A percentile compares a stretch with the other conserved stretches of the same genome.
phyloP scores from a whole-genome alignment of 192 early-diverging fungal genomes.

The Kappamyces sp. region DNA sequence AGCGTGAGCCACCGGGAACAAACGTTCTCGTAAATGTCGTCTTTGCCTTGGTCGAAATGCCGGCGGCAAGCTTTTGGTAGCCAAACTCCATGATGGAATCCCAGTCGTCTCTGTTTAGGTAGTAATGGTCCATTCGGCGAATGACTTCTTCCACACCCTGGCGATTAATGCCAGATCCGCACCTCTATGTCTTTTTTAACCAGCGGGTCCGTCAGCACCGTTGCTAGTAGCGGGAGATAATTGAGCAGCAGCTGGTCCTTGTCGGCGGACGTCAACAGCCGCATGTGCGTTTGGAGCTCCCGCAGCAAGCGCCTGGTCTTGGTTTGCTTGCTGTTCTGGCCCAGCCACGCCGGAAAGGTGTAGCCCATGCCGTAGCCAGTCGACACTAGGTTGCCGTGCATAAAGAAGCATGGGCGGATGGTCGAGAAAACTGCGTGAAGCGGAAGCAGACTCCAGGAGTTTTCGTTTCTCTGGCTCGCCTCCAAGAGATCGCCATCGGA shows the following conservation, averaged over 20 bases:
- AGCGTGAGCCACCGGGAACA: constrained; percentile 8
- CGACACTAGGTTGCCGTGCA: constrained; percentile 51
- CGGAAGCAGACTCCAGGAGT: constrained; percentile 84
- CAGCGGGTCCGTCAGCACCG: constrained; percentile 49
- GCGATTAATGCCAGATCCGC: constrained; percentile 14
- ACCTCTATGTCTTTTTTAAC: constrained; percentile 23
- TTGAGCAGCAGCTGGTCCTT: constrained; percentile 79
- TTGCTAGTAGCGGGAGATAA: constrained; percentile 73
- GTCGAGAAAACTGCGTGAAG: constrained; percentile 79
- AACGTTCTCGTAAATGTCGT: constrained; percentile 64
- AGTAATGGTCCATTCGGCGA: constrained; percentile 86
- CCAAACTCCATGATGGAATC: constrained; percentile 82
- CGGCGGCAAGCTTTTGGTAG: constrained; percentile 44
- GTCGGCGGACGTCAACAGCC: constrained; percentile 72
- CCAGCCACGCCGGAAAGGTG: constrained; percentile 60
- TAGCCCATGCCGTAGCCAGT: constrained; percentile 11
- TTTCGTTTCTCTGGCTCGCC: constrained; percentile 41
- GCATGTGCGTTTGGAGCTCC: constrained; percentile 86
- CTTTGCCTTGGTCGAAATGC: constrained; percentile 63
- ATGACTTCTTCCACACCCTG: constrained; percentile 68
- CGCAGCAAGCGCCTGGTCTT: constrained; percentile 67
- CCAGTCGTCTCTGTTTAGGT: constrained; percentile 79
- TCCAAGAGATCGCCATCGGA: constrained; percentile 79
- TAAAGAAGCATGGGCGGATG: constrained; percentile 75
- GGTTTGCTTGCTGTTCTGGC: constrained; percentile 75